Evolutionary conservation across 805 yeast species (phyloP).

Genomic region (Candida piceae): DNA sequence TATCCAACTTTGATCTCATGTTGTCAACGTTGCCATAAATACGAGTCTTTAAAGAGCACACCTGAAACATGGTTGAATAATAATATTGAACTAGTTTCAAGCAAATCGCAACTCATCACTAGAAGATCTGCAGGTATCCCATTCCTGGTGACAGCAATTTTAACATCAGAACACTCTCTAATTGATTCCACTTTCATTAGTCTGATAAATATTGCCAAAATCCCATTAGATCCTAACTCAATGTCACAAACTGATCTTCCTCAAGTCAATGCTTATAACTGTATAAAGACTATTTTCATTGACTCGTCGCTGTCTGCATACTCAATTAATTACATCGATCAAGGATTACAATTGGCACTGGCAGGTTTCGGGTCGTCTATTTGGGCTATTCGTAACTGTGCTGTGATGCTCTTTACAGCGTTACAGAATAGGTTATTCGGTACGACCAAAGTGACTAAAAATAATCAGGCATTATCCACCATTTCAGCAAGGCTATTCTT

Average conservation of each 20-base stretch:
- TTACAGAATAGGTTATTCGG: conserved; percentile 80
- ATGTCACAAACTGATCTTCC: conserved; percentile 64
- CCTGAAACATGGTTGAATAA: conserved; percentile 56
- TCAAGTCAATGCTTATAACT: conserved; percentile 90
- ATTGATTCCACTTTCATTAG: conserved; percentile 45
- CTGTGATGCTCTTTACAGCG: conserved; percentile 88
- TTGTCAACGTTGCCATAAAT: conserved; percentile 49
- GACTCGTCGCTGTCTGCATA: conserved; percentile 61
- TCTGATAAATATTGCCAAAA: conserved; percentile 50
- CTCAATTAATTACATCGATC: conserved; percentile 47
- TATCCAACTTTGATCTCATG: conserved; percentile 72
- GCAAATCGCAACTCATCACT: conserved; percentile 65
- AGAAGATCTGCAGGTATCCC: conserved; percentile 95
- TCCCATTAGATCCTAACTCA: conserved; percentile 37
- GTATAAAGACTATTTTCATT: conserved; percentile 67
- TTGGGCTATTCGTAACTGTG: conserved; percentile 91
- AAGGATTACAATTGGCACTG: conserved; percentile 58
- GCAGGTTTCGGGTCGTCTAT: conserved; percentile 55
- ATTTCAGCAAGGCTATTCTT: conserved; percentile 59
- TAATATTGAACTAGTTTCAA: conserved; percentile 40
- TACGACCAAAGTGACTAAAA: conserved; percentile 34
- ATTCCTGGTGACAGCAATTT: conserved; percentile 64
- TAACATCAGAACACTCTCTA: conserved; percentile 47
- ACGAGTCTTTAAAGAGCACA: conserved; percentile 27
- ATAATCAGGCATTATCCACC: conserved; percentile 25